Evolutionary conservation across 768 basidiomycete species (phyloP), one percentile per base, ranked within the genome.

Genomic region (Podaxis sp.): DNA sequence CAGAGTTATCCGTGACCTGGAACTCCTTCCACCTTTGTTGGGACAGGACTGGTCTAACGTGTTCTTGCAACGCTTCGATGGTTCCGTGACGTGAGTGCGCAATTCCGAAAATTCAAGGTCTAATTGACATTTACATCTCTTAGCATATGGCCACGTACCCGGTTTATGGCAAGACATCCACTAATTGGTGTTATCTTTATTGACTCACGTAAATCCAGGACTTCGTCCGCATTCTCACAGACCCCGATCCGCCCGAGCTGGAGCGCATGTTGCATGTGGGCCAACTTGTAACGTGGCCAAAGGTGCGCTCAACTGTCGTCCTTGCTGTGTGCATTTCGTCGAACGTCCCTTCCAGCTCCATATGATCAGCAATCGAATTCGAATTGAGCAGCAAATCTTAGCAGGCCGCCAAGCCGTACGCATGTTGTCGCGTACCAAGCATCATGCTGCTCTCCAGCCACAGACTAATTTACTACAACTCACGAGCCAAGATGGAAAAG

Each of bases 11-110:
- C 89, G 97, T 46, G 97, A 99, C 72, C 83, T 99, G 1, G 97
- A 99, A 71, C 84, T 99, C 22, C 81, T 99, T 59, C 97, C 97
- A n/a, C 89, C 94, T 63, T 69, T 99, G 2, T 79, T 96, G 4
- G 96, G 96, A 2, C 94, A 84, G 71, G 96, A 99, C 73, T 99
- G 96, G 96, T 94, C 93, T 0, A 91, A 90, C 65, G 94, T 99
- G 11, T 99, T 99, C 72, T 77, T 99, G 55, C 97, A 99, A 73
- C 85, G 93, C 55, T 98, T 97, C 71, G 94, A 94, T 67, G 92
- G 92, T 3, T 80, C 85, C 26, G 88, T 95, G 53, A 95, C 93
- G 92, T 93, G 81, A 70, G 90, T 80, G 17, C 15, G n/a, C 28
- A 22, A 3, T 8, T 12, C 44, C 30, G 51, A 59, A 7, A 41